Evolutionary conservation across 495 filamentous ascomycete species (phyloP), one percentile per base, ranked within the genome.

Genomic region (Pseudomonodictys pantanalensis): DNA sequence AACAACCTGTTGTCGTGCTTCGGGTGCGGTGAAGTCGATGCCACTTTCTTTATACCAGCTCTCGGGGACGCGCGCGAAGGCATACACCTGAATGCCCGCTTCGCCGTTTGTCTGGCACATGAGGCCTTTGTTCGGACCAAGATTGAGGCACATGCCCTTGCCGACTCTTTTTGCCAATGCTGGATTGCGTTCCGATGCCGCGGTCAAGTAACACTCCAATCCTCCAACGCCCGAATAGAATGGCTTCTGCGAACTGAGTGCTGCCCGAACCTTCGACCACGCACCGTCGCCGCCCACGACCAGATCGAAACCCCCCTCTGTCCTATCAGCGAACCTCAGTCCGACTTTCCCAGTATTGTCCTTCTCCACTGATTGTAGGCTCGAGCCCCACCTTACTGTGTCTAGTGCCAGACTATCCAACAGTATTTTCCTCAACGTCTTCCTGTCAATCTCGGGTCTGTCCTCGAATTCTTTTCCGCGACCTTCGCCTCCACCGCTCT

Each of bases 381-480:
- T 35, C 8, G 32, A 35, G 15, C 15, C 15, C 32, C 32, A 35
- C 7, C 15, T 7, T 15, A 35, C 32, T 15, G 32, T 35, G 15
- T 15, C 32, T 15, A 15, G 32, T 15, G 32, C 7, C 32, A 35
- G 32, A 15, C 8, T 23, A 23, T 47, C 44, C 6, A 47, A 24
- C 3, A 47, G 44, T 4, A 47, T 8, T n/a, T 47, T 47, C 3
- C 44, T n/a, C 23, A 47, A 15, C 2, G 2, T 6, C 22, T 18
- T 47, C 2, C 44, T n/a, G 44, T 47, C 44, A 5, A 47, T 47
- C 24, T 47, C 44, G 5, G 44, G 44, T 47, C 44, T 47, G 44
- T 47, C 26, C 2, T n/a, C 6, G 44, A 47, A 47, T 25, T 47
- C 44, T n/a, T 6, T 24, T 7, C 17, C 17, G 4, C 44, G 6